phyloP scores from a whole-genome alignment of 148 eudicot species.

The Camellia lanceoleosa region DNA sequence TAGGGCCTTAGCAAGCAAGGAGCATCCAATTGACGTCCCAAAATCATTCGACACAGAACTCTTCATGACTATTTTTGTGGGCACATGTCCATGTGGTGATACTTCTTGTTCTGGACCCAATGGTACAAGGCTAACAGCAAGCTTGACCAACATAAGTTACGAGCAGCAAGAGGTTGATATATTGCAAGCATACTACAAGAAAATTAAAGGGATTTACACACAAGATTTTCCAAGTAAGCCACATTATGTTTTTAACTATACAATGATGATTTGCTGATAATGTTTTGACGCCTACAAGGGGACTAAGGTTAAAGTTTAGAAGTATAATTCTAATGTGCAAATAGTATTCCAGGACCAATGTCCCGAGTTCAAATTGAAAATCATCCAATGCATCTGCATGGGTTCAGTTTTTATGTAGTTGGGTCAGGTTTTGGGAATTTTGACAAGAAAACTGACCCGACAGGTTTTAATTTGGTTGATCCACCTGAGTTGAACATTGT shows the following conservation, averaged over 20 bases:
- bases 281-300: constrained; percentile 3
- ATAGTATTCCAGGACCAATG: constrained; percentile 22
- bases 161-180: constrained; percentile 10
- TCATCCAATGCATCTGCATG: constrained; percentile 30
- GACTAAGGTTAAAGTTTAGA: constrained; percentile 18
- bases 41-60: neutral
- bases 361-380: constrained; percentile 17
- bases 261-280: neutral
- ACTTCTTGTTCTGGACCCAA: constrained; percentile 11
- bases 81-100: neutral
- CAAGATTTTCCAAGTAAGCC: constrained; percentile 19
- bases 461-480: constrained; percentile 19
- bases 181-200: constrained; percentile 20
- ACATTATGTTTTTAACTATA: constrained; percentile 12
- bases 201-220: constrained; percentile 4
- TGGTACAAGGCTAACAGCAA: constrained; percentile 4
- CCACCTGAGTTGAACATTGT: constrained; percentile 20
- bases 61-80: constrained; percentile 10
- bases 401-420: constrained; percentile 23
- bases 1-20: neutral
- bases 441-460: neutral
- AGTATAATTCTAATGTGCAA: constrained; percentile 15
- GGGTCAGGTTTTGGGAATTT: constrained; percentile 21
- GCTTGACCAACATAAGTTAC: constrained; percentile 21
- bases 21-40: constrained; percentile 15